Evolutionary conservation across 1,284 basidiomycete genomes (phyloP).

Genomic region (Cystobasidium slooffiae): DNA sequence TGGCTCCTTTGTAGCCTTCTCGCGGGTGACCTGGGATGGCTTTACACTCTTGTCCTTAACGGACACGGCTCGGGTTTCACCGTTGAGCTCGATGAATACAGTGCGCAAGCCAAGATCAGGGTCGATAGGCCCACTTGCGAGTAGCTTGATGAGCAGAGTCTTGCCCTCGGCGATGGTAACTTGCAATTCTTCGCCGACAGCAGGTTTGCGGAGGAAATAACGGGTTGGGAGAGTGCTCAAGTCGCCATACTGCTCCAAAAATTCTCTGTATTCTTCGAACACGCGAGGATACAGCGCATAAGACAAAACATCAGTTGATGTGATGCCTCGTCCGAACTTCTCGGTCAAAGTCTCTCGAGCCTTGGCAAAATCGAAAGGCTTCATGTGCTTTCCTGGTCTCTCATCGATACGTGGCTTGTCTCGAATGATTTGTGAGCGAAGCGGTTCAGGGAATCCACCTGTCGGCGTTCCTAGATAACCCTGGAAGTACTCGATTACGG

Average conservation of each 20-base stretch:
- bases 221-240: slow-evolving; percentile 93
- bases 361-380: slow-evolving; percentile 91
- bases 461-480: slow-evolving; percentile 96
- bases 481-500: slow-evolving; percentile 62
- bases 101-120: slow-evolving; percentile 89
- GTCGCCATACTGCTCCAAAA: slow-evolving; percentile 94
- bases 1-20: slow-evolving; percentile 89
- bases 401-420: slow-evolving; percentile 91
- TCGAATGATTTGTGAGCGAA: slow-evolving; percentile 88
- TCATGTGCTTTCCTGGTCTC: slow-evolving; percentile 85
- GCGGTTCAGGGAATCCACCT: slow-evolving; percentile 97
- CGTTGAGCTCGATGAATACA: slow-evolving; percentile 97
- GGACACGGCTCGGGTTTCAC: slow-evolving; percentile 89
- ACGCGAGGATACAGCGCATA: slow-evolving; percentile 97
- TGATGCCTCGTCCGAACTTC: slow-evolving; percentile 94
- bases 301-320: slow-evolving; percentile 87
- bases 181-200: slow-evolving; percentile 92
- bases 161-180: slow-evolving; percentile 97
- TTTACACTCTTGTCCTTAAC: slow-evolving; percentile 96
- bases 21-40: slow-evolving; percentile 88
- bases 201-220: slow-evolving; percentile 93
- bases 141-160: slow-evolving; percentile 91
- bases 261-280: slow-evolving; percentile 95
- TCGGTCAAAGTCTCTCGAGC: slow-evolving; percentile 88
- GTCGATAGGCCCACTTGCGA: slow-evolving; percentile 92